Base-by-base conservation (phyloP, 1,284 basidiomycete genomes). In the Irpex rosettiformis region DNA sequence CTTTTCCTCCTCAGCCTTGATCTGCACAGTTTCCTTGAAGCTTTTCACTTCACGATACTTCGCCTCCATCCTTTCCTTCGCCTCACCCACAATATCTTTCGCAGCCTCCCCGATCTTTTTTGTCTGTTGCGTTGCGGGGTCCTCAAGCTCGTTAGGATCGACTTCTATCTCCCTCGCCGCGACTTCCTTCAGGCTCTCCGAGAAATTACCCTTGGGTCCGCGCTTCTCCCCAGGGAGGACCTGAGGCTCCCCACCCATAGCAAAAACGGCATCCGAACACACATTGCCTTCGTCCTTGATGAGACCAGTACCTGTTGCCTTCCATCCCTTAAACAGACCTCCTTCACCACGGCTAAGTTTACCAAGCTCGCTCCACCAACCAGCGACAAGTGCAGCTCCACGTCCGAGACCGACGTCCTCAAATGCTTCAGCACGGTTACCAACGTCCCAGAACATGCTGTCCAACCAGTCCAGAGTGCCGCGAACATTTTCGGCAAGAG, bases 241-340 rank as follows among this genome's bases (percentile, higher is more conserved):
- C 73, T 89, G 87, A 40, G 87, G 87, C 70, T 87, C 86, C 3
- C 79, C 84, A 3, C 87, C 87, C 71, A 89, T 72, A 1, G 87
- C 87, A 52, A 89, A 80, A 56, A 72, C 70, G n/a, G 75, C 72
- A 5, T 66, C 65, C 27, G 72, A 72, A 2, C 73, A 70, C 18
- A 73, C 71, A 13, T 66, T 66, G 28, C 73, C 73, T 2, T 75
- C 73, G 61, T 84, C 79, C 56, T 82, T 78, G 55, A 89, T 72
- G 6, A 89, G 59, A 0, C 87, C 87, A 0, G 82, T 84, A 0
- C 86, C 80, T 0, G 86, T 88, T 4, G 80, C 80, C 28, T 67
- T 73, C 76, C 80, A 80, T 0, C 76, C 82, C 1, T 75, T 67
- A 55, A 77, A 71, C 13, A 77, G 47, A 0, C 74, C 73, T 25